A percentile compares a stretch with the other conserved stretches of the same genome.
Evolutionary conservation across 768 basidiomycete species (phyloP).

Genomic region (Naganishia friedmannii): DNA sequence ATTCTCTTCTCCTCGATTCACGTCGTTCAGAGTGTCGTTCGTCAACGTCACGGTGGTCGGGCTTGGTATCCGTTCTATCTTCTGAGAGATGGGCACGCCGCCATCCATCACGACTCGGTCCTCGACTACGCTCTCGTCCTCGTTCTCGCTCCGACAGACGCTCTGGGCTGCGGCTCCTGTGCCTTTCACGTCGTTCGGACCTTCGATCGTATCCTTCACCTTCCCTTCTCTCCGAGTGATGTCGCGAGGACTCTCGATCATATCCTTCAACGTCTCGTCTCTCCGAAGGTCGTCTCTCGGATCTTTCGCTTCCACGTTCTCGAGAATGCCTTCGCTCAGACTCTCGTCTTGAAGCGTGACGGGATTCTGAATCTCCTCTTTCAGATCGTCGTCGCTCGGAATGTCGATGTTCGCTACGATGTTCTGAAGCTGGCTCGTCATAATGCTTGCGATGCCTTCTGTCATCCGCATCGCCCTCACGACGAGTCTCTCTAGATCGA

Average conservation of each 20-base stretch:
- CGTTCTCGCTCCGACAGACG: background rate
- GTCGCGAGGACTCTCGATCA: background rate
- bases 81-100: background rate
- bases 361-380: background rate
- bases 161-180: background rate
- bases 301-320: background rate
- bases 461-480: background rate
- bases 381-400: background rate
- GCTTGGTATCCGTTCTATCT: background rate
- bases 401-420: background rate
- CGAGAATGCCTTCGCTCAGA: background rate
- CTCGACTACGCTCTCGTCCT: background rate
- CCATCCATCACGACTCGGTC: background rate
- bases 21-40: conserved; percentile 1
- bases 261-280: background rate
- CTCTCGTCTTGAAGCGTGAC: background rate
- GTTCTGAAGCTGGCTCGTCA: background rate
- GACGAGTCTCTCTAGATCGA: background rate
- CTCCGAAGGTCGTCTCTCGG: background rate
- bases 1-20: background rate
- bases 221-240: background rate
- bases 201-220: background rate
- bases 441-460: background rate
- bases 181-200: background rate
- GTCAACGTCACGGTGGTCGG: background rate